Evolutionary conservation across 495 filamentous ascomycete genomes (phyloP).

Genomic region (Amniculicola lignicola): DNA sequence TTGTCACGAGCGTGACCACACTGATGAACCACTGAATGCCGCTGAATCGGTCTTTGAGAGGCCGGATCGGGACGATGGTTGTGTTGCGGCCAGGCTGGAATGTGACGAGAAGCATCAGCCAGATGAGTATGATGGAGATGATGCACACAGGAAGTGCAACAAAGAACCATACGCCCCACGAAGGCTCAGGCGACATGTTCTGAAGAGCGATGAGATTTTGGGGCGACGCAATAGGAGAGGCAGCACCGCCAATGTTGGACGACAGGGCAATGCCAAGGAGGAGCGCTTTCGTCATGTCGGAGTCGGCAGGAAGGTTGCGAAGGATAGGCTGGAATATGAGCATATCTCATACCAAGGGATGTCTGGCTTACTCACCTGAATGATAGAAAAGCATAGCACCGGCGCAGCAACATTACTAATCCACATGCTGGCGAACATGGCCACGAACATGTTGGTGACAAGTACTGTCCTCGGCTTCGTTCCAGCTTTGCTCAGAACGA

Average conservation of each 20-base stretch:
- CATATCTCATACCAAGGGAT: neutral
- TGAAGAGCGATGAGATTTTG: constrained; percentile 96
- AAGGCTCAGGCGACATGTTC: constrained; percentile 86
- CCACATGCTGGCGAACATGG: constrained; percentile 97
- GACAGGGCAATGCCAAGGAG: constrained; percentile 95
- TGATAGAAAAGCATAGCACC: constrained; percentile 97
- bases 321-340: constrained; percentile 68
- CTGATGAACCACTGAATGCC: constrained; percentile 93
- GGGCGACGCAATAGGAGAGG: constrained; percentile 92
- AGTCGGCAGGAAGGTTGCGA: constrained; percentile 85
- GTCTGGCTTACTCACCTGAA: constrained; percentile 57
- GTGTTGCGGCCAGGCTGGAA: constrained; percentile 82
- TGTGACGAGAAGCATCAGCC: constrained; percentile 76
- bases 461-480: constrained; percentile 84
- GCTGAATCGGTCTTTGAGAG: constrained; percentile 80
- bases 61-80: constrained; percentile 86
- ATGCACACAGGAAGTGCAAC: constrained; percentile 89
- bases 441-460: constrained; percentile 96
- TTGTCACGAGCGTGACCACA: constrained; percentile 78
- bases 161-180: constrained; percentile 97
- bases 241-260: constrained; percentile 92
- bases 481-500: constrained; percentile 95
- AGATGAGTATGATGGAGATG: constrained; percentile 83
- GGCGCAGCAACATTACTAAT: constrained; percentile 98
- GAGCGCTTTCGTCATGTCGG: constrained; percentile 87